phyloP scores from a whole-genome alignment of 768 basidiomycete genomes.

The Jaapia argillacea region DNA sequence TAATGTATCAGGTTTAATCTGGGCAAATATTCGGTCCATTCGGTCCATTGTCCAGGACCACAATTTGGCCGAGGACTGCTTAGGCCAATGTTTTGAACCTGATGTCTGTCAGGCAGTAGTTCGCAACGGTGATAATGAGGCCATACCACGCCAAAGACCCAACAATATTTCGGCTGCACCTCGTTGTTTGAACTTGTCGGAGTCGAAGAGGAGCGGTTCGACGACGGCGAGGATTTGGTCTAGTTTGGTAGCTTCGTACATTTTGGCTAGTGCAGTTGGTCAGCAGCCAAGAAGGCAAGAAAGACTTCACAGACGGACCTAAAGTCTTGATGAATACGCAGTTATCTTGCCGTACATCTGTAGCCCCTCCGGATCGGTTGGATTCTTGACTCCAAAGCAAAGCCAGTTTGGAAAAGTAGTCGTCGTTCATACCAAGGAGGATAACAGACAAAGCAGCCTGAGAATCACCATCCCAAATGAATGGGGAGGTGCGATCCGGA shows the following conservation, averaged over 20 bases:
- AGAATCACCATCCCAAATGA: slow-evolving; percentile 48
- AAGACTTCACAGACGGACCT: slow-evolving; percentile 21
- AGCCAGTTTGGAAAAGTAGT: slow-evolving; percentile 53
- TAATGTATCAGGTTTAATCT: slow-evolving; percentile 82
- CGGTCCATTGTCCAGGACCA: slow-evolving; percentile 67
- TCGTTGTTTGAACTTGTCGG: slow-evolving; percentile 80
- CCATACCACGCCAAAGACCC: slow-evolving; percentile 64
- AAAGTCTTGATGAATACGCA: slow-evolving; percentile 37
- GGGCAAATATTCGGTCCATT: slow-evolving; percentile 52
- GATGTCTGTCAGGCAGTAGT: neutral
- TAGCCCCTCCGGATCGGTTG: slow-evolving; percentile 34
- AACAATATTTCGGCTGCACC: slow-evolving; percentile 67
- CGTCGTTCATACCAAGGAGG: slow-evolving; percentile 31
- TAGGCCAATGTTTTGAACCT: slow-evolving; percentile 85
- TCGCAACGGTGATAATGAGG: neutral
- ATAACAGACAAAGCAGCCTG: slow-evolving; percentile 42
- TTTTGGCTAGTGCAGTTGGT: slow-evolving; percentile 41
- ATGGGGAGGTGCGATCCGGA: slow-evolving; percentile 23
- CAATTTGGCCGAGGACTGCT: slow-evolving; percentile 35
- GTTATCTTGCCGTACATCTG: slow-evolving; percentile 50
- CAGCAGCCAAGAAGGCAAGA: slow-evolving; percentile 4
- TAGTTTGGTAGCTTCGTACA: slow-evolving; percentile 44
- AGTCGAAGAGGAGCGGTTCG: slow-evolving; percentile 51
- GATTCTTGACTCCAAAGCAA: slow-evolving; percentile 79
- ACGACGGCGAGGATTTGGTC: slow-evolving; percentile 42